A percentile compares a stretch with the other conserved stretches of the same genome.
These are phyloP conservation scores for Lasiodiplodia sp. DNA, from an alignment of 2,329 filamentous ascomycete genomes.

Conservation along the genomic window DNA sequence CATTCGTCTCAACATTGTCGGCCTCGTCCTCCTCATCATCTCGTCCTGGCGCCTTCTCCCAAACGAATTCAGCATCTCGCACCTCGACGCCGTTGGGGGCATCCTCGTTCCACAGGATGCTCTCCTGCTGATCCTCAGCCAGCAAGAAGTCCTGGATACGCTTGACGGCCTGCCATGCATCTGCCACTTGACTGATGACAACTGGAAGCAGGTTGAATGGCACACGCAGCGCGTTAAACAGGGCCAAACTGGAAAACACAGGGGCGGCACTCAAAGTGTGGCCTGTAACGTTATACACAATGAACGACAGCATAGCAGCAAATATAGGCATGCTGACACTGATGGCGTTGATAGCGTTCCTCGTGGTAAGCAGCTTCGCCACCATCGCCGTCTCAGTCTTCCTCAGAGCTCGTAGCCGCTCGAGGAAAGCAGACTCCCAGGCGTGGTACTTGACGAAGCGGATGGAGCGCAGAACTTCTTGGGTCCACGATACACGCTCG, in stretches of 20 bases:
- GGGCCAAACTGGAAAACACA: slow-evolving; percentile 89
- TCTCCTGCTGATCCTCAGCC: slow-evolving; percentile 83
- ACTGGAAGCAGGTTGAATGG: slow-evolving; percentile 89
- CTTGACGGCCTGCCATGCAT: slow-evolving; percentile 83
- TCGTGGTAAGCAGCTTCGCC: slow-evolving; percentile 80
- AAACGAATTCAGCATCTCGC: slow-evolving; percentile 79
- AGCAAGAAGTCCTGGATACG: slow-evolving; percentile 89
- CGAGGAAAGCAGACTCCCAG: slow-evolving; percentile 88
- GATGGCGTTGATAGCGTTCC: slow-evolving; percentile 84
- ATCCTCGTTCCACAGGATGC: slow-evolving; percentile 64
- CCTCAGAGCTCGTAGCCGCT: slow-evolving; percentile 76
- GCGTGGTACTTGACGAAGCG: slow-evolving; percentile 97
- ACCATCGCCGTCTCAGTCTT: slow-evolving; percentile 81
- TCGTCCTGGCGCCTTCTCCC: slow-evolving; percentile 73
- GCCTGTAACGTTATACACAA: slow-evolving; percentile 72
- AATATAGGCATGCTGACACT: slow-evolving; percentile 90
- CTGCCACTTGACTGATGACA: slow-evolving; percentile 86
- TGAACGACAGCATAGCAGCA: slow-evolving; percentile 93
- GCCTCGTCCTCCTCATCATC: slow-evolving; percentile 38
- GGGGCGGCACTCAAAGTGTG: slow-evolving; percentile 75
- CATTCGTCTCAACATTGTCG: slow-evolving; percentile 54
- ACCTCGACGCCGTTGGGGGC: slow-evolving; percentile 70
- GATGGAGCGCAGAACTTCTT: slow-evolving; percentile 89
- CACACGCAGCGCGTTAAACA: slow-evolving; percentile 91
- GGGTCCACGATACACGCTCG: slow-evolving; percentile 86